Conservation (phyloP, 495 filamentous ascomycete species). For the Penicillium simplicissimum region DNA sequence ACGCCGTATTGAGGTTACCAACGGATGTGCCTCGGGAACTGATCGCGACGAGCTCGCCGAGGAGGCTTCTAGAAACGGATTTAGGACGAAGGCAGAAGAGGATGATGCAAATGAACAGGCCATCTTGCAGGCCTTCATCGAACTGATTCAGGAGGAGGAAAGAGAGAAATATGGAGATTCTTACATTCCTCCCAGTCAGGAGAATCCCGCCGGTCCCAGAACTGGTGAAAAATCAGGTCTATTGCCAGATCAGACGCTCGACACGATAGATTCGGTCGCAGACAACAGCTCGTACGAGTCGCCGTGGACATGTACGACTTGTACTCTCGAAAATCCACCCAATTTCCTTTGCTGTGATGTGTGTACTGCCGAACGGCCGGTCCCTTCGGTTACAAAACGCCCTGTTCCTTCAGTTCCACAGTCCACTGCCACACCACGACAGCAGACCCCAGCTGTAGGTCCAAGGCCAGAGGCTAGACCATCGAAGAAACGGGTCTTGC, state of each 20-base stretch:
- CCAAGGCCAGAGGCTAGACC: slow-evolving; percentile 15
- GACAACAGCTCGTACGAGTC: slow-evolving; percentile 35
- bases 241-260: slow-evolving; percentile 11
- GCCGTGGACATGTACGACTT: slow-evolving; percentile 74
- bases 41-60: slow-evolving; percentile 62
- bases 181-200: slow-evolving; percentile 63
- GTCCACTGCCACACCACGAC: slow-evolving; percentile 16
- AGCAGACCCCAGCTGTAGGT: neutral
- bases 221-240: slow-evolving; percentile 26
- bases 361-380: slow-evolving; percentile 66
- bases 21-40: slow-evolving; percentile 75
- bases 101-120: slow-evolving; percentile 88
- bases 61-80: slow-evolving; percentile 69
- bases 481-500: slow-evolving; percentile 28
- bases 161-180: slow-evolving; percentile 65
- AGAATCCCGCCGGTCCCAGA: slow-evolving; percentile 59
- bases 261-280: slow-evolving; percentile 17
- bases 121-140: slow-evolving; percentile 85
- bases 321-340: slow-evolving; percentile 80
- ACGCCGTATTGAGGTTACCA: slow-evolving; percentile 62
- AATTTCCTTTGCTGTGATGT: slow-evolving; percentile 74
- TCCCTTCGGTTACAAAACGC: slow-evolving; percentile 46
- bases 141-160: slow-evolving; percentile 84
- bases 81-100: slow-evolving; percentile 81
- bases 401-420: slow-evolving; percentile 39